Evolutionary conservation across 108 stramenopile genomes (phyloP).

Genomic region (Conticribra guillardii): DNA sequence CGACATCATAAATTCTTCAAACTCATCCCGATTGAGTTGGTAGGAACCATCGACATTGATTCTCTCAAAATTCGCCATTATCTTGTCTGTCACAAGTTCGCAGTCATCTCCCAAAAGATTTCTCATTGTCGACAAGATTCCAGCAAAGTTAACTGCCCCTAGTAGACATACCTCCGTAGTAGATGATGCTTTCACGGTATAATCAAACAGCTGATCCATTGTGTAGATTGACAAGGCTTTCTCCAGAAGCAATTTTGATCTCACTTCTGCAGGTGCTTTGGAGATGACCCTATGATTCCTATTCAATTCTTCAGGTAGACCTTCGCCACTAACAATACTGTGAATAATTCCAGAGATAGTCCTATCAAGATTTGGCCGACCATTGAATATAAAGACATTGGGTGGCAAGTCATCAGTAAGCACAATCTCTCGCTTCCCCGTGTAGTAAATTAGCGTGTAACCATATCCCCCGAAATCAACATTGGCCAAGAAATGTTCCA

Average conservation of each 20-base stretch:
- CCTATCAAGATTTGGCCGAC: slow-evolving; percentile 33
- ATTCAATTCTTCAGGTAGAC: slow-evolving; percentile 31
- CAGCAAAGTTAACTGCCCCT: slow-evolving; percentile 13
- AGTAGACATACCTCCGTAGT: slow-evolving; percentile 7
- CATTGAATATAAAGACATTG: slow-evolving; percentile 38
- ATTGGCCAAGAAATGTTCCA: slow-evolving; percentile 40
- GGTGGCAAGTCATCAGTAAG: slow-evolving; percentile 35
- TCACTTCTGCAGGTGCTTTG: slow-evolving; percentile 18
- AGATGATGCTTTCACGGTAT: slow-evolving; percentile 27
- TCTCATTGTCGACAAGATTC: slow-evolving; percentile 32
- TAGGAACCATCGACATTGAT: slow-evolving; percentile 27
- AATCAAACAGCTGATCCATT: slow-evolving; percentile 46
- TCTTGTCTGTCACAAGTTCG: slow-evolving; percentile 16
- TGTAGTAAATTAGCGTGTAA: slow-evolving; percentile 40
- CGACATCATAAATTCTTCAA: slow-evolving; percentile 36
- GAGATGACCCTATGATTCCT: slow-evolving; percentile 4
- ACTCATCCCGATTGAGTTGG: slow-evolving; percentile 18
- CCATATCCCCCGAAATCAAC: slow-evolving; percentile 31
- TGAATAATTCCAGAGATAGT: slow-evolving; percentile 29
- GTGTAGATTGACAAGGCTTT: slow-evolving; percentile 35
- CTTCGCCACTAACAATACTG: slow-evolving; percentile 14
- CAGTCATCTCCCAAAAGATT: slow-evolving; percentile 26
- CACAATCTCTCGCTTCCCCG: slow-evolving; percentile 34
- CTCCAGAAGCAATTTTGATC: slow-evolving; percentile 24
- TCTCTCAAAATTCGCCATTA: slow-evolving; percentile 21